Evolutionary conservation across 306 rosid species (phyloP), one percentile per base, ranked within the genome.

Genomic region (Datisca glomerata): DNA sequence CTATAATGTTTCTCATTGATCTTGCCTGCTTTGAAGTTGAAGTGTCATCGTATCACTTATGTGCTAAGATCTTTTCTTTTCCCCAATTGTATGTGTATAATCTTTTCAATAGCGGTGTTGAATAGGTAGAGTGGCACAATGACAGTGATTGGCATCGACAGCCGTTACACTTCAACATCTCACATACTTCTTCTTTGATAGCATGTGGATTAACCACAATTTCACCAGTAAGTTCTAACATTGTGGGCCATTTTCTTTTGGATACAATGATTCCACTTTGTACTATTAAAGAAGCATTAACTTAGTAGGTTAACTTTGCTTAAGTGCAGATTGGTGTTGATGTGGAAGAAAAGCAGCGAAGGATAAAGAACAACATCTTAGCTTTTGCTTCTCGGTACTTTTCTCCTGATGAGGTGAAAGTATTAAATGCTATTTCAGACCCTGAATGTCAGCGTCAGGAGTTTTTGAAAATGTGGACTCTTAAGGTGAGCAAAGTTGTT

Each of bases 131-230:
- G 18, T 63, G 80, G 86, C 68, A 70, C 55, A 63, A 39, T 51
- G 61, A 49, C 37, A 68, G 67, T 49, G 73, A 74, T 53, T 55
- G 66, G 77, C 57, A 60, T 32, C 74, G 64, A 51, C 86, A 89
- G 18, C 78, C 76, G 2, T 70, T 89, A 74, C 97, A 80, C 55
- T 89, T 89, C 76, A 89, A 89, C 71, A 68, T 83, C 56, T 80
- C 97, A 4, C 95, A 83, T 63, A 77, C 91, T 53, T 70, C 93
- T 49, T 76, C 89, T 33, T 54, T 83, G 73, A 74, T 89, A 52
- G 97, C 86, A 47, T 83, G 95, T 63, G 97, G 97, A 60, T 82
- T 89, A 48, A 64, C 95, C 23, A 33, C 54, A 43, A 70, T 76
- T 52, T 75, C 79, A 12, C 70, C 67, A 0, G 84, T 83, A 75